A percentile compares a stretch with the other conserved stretches of the same genome.
Evolutionary conservation across 495 filamentous ascomycete species (phyloP).

Genomic region (Neurospora terricola): DNA sequence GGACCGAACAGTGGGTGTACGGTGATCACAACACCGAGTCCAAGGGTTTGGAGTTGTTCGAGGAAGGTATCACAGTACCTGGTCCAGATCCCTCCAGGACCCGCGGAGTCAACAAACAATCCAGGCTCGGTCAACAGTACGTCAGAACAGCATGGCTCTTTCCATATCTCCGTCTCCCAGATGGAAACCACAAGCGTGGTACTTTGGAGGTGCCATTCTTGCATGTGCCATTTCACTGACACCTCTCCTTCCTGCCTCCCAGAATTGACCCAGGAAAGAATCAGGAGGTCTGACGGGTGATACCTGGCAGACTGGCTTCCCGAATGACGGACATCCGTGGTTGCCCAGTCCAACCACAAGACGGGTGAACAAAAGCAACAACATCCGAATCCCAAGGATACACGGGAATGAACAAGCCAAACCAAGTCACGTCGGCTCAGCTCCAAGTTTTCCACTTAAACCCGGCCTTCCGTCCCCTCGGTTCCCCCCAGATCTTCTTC

Average conservation of each 20-base stretch:
- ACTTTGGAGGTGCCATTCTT: not conserved
- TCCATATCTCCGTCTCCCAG: not conserved
- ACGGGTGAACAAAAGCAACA: not conserved
- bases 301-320: not conserved
- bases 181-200: not conserved
- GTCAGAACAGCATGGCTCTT: not conserved
- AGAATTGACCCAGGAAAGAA: not conserved
- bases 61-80: not conserved
- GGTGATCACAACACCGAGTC: not conserved
- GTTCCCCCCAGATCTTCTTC: not conserved
- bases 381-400: not conserved
- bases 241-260: not conserved
- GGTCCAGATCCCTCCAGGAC: not conserved
- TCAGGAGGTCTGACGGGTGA: not conserved
- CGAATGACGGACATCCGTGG: not conserved
- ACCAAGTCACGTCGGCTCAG: not conserved
- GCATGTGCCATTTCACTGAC: not conserved
- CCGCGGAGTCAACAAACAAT: not conserved
- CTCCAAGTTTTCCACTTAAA: not conserved
- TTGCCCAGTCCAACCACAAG: not conserved
- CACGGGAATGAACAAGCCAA: not conserved
- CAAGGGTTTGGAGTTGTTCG: not conserved
- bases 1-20: not conserved
- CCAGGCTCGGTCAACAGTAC: not conserved
- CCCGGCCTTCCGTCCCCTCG: not conserved